These are phyloP conservation scores for Plantago ovata DNA, from an alignment of 257 asterid genomes.

Conservation along the genomic window DNA sequence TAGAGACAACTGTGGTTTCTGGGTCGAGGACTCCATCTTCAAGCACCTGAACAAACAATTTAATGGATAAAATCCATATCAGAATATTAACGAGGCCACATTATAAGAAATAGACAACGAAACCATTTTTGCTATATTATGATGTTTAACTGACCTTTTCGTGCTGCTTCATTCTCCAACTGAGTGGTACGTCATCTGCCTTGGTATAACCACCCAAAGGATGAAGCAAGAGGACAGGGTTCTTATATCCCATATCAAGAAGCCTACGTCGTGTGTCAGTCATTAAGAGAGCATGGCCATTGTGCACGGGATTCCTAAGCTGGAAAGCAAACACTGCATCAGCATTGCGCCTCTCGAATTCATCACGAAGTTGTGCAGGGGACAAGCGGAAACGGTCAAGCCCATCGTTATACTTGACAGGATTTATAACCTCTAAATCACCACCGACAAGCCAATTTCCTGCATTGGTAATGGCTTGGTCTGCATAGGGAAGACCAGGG, in stretches of 20 bases:
- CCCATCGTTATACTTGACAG: slow-evolving; percentile 64
- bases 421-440: slow-evolving; percentile 74
- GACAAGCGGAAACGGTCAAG: slow-evolving; percentile 83
- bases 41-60: slow-evolving; percentile 47
- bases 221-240: slow-evolving; percentile 78
- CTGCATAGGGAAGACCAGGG: slow-evolving; percentile 81
- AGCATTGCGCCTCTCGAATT: slow-evolving; percentile 68
- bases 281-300: slow-evolving; percentile 89
- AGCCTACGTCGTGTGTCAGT: slow-evolving; percentile 88
- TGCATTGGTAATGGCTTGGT: slow-evolving; percentile 54
- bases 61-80: neutral
- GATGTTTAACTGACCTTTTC: slow-evolving; percentile 55
- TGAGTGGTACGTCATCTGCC: slow-evolving; percentile 90
- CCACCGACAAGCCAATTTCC: slow-evolving; percentile 97
- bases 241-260: slow-evolving; percentile 86
- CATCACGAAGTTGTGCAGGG: slow-evolving; percentile 71
- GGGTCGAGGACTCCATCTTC: slow-evolving; percentile 94
- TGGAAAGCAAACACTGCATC: slow-evolving; percentile 97
- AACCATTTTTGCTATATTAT: neutral
- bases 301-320: slow-evolving; percentile 93
- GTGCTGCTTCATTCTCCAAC: slow-evolving; percentile 96
- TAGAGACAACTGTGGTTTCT: slow-evolving; percentile 84
- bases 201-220: slow-evolving; percentile 94
- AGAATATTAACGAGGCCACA: neutral
- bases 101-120: neutral